phyloP scores from a whole-genome alignment of 257 asterid species.

The Handroanthus guayacan region DNA sequence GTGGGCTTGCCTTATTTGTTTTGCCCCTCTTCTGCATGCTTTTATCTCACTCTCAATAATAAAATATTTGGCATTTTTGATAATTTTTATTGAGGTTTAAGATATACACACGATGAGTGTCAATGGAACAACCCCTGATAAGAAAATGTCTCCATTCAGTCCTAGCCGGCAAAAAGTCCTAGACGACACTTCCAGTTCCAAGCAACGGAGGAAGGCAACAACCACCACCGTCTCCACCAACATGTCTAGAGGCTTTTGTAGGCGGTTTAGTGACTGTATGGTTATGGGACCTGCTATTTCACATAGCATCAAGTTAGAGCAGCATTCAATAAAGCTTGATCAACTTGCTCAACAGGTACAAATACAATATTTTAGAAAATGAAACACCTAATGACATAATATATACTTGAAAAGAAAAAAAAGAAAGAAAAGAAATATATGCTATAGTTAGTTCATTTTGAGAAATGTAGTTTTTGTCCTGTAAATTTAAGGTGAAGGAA shows the following conservation, averaged over 20 bases:
- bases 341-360: slow-evolving; percentile 45
- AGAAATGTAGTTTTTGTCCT: background rate
- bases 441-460: background rate
- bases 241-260: slow-evolving; percentile 48
- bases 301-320: slow-evolving; percentile 2
- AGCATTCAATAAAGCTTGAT: slow-evolving; percentile 20
- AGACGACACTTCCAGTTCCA: slow-evolving; percentile 29
- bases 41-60: background rate
- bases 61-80: background rate
- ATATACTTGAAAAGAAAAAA: no score
- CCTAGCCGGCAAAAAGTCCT: slow-evolving; percentile 21
- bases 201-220: slow-evolving; percentile 32
- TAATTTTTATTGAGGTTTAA: background rate
- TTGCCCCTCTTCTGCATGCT: background rate
- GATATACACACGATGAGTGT: slow-evolving; percentile 31
- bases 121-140: slow-evolving; percentile 35
- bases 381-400: no score
- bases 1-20: background rate
- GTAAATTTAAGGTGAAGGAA: slow-evolving; percentile 51
- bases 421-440: background rate
- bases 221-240: background rate
- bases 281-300: slow-evolving; percentile 56
- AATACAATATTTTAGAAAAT: background rate
- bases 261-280: slow-evolving; percentile 54
- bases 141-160: slow-evolving; percentile 26